Percentiles rank a stretch among this genome's conserved stretches.
These are phyloP conservation scores for Abrus pulchellus DNA, from an alignment of 306 rosid species.

Conservation along the genomic window DNA sequence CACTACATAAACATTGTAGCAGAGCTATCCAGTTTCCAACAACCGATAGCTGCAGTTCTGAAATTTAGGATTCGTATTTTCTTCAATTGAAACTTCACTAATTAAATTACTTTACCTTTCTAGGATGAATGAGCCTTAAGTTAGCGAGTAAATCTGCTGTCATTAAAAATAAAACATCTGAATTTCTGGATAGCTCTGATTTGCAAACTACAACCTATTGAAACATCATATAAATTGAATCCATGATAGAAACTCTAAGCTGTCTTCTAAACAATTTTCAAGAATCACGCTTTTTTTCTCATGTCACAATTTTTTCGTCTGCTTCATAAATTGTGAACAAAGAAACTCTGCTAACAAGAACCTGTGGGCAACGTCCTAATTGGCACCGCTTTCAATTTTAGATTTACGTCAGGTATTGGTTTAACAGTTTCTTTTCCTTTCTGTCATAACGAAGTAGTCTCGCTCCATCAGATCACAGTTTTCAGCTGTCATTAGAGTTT, in stretches of 20 bases:
- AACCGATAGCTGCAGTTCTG: neutral
- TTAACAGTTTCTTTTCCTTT: neutral
- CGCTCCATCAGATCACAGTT: neutral
- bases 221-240: neutral
- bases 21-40: neutral
- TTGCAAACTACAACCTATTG: no score
- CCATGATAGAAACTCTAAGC: neutral
- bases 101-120: neutral
- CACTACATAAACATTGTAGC: neutral
- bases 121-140: neutral
- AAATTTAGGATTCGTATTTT: neutral
- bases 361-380: neutral
- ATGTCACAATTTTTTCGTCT: neutral
- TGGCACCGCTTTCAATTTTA: slow-evolving; percentile 11
- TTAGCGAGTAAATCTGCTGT: neutral
- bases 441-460: neutral
- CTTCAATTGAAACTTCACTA: neutral
- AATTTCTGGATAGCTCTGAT: neutral
- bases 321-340: neutral
- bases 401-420: neutral
- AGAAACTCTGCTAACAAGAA: neutral
- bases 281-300: neutral
- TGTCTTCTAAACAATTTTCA: neutral
- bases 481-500: neutral
- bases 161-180: neutral